These are phyloP conservation scores for Candolleomyces aberdarensis DNA, from an alignment of 768 basidiomycete species.

Conservation along the genomic window DNA sequence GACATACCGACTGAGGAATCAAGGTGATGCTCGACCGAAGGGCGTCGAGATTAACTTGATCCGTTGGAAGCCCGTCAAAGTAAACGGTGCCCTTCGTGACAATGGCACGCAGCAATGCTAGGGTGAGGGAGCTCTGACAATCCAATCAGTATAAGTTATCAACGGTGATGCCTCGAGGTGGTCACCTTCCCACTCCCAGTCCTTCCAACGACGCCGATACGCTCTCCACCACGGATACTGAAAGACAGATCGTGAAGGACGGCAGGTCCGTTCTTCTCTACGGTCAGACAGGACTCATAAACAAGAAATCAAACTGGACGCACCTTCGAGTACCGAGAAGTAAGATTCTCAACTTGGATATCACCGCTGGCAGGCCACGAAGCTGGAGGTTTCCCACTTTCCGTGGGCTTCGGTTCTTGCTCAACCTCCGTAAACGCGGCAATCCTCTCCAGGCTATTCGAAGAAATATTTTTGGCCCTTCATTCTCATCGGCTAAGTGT, in stretches of 20 bases:
- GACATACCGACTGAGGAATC: constrained; percentile 36
- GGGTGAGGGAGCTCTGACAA: constrained; percentile 21
- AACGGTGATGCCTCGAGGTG: neutral
- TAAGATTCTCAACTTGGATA: constrained; percentile 47
- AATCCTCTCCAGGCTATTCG: constrained; percentile 16
- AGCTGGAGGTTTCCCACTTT: constrained; percentile 42
- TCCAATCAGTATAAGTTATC: neutral
- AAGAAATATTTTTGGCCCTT: neutral
- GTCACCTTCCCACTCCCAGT: constrained; percentile 24
- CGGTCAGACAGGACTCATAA: neutral
- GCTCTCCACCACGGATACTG: constrained; percentile 52
- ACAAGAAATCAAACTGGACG: neutral
- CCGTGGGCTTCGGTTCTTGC: constrained; percentile 13
- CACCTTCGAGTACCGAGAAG: constrained; percentile 45
- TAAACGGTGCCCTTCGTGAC: constrained; percentile 47
- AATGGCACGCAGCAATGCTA: constrained; percentile 55
- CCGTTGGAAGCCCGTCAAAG: constrained; percentile 48
- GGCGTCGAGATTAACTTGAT: constrained; percentile 47
- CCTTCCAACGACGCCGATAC: constrained; percentile 42
- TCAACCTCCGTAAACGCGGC: constrained; percentile 14
- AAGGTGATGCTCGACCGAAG: constrained; percentile 57
- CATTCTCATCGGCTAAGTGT: neutral
- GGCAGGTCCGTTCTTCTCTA: constrained; percentile 32
- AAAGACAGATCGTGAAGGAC: constrained; percentile 50
- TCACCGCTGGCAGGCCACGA: constrained; percentile 57